phyloP scores from a whole-genome alignment of 2,329 filamentous ascomycete genomes.

The Bisporella sp. region DNA sequence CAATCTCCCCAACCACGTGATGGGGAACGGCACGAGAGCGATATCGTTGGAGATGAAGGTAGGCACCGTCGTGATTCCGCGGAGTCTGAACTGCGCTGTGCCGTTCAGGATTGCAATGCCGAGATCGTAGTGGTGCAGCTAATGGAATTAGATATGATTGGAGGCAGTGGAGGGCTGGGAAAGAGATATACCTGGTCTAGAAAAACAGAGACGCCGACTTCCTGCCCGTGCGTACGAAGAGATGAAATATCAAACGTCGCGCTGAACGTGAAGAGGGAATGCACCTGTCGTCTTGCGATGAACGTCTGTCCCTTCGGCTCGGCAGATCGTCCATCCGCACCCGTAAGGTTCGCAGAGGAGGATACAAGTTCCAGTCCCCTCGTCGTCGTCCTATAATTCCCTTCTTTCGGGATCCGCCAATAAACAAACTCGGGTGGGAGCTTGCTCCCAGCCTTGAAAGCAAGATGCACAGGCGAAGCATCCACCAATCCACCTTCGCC shows the following conservation, averaged over 20 bases:
- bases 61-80: background rate
- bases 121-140: no score
- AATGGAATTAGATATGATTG: background rate
- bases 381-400: conserved; percentile 39
- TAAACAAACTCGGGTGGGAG: conserved; percentile 49
- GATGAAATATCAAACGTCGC: background rate
- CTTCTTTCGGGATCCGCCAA: conserved; percentile 40
- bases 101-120: no score
- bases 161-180: background rate
- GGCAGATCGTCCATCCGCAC: conserved; percentile 37
- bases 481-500: conserved; percentile 36
- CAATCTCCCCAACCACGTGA: background rate
- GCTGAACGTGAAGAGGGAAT: conserved; percentile 44
- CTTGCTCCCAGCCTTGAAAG: conserved; percentile 34
- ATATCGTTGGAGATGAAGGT: background rate
- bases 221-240: background rate
- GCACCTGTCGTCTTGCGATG: conserved; percentile 46
- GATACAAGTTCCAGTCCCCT: conserved; percentile 38
- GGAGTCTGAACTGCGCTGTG: background rate
- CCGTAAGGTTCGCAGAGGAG: conserved; percentile 46
- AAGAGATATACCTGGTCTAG: background rate
- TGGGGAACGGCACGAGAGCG: background rate
- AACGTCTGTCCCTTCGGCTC: conserved; percentile 42
- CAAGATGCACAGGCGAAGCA: conserved; percentile 33
- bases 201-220: background rate